Evolutionary conservation across 2,329 filamentous ascomycete genomes (phyloP).

Genomic region (Orbilia javanica): DNA sequence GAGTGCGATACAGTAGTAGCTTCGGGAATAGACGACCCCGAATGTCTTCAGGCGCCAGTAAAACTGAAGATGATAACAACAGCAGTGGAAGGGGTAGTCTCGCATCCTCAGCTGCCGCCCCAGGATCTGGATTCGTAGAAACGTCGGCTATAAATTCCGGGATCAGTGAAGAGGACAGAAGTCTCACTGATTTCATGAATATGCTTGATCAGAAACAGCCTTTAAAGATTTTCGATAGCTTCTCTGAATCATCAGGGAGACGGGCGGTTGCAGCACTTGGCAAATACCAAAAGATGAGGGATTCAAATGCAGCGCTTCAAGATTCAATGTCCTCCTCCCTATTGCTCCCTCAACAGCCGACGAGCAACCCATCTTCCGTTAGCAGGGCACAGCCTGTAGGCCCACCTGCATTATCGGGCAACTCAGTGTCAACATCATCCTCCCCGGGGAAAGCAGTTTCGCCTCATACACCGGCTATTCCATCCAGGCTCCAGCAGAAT

Average conservation of each 20-base stretch:
- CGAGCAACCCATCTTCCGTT: constrained; percentile 60
- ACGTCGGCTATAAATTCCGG: constrained; percentile 76
- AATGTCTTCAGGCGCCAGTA: constrained; percentile 78
- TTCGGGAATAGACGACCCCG: constrained; percentile 87
- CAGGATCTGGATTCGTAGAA: constrained; percentile 82
- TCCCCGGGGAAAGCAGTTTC: constrained; percentile 92
- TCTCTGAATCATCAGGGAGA: constrained; percentile 74
- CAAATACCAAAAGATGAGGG: constrained; percentile 88
- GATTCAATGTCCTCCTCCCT: constrained; percentile 94
- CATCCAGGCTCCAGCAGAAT: constrained; percentile 76
- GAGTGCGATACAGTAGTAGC: constrained; percentile 89
- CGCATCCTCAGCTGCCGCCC: constrained; percentile 71
- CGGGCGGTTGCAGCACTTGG: constrained; percentile 82
- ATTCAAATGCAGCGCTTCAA: constrained; percentile 87
- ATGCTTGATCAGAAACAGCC: constrained; percentile 88
- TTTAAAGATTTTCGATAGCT: constrained; percentile 78
- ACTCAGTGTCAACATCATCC: constrained; percentile 84
- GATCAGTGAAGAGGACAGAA: constrained; percentile 84
- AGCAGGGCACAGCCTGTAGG: constrained; percentile 75
- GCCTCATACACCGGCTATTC: constrained; percentile 91
- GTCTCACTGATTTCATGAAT: constrained; percentile 93
- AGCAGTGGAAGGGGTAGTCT: constrained; percentile 73
- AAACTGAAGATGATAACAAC: constrained; percentile 68
- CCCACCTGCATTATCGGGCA: constrained; percentile 73
- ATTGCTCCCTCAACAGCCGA: constrained; percentile 73